Evolutionary conservation across 2,329 filamentous ascomycete species (phyloP), one percentile per base, ranked within the genome.

Genomic region (Hypoxylon sp.): DNA sequence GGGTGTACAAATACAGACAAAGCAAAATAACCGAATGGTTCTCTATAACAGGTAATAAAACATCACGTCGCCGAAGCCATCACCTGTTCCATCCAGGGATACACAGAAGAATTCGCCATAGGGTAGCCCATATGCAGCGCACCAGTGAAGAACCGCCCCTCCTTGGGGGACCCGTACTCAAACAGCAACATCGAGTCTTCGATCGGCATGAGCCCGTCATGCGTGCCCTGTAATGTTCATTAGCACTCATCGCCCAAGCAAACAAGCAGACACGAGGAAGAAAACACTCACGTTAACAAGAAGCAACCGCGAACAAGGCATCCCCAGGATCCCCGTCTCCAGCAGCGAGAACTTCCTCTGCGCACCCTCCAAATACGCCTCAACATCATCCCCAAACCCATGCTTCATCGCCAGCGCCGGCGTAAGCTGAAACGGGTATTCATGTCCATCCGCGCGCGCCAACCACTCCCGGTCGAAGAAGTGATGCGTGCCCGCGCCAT

Each of bases 71-170:
- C 44, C 66, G 68, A 69, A 5, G 44, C 61, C 72, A 83, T 76
- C 1, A 84, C 77, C 47, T 73, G 68, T 63, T 84, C 81, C 76
- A 85, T 80, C 82, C 81, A 86, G 1, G 82, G 79, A 64, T 83
- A 85, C 16, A 85, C 80, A 3, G 73, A 70, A 3, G 64, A 67
- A 57, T 85, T 85, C 0, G 82, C 81, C 63, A 76, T 67, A 3
- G 86, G 85, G 64, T 88, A 88, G 8, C 85, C 85, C 85, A 88
- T 88, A 61, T 88, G 85, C 56, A 86, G 65, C 21, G 81, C 72
- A 0, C 80, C 79, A 0, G 78, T 71, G 54, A 87, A 86, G 69
- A 88, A 86, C 37, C 84, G 75, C 7, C 76, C 82, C 69, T 88
- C 84, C 71, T 89, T 89, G 8, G 83, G 82, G 21, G 74, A 77